Evolutionary conservation across 371 early-diverging fungal species (phyloP), one percentile per base, ranked within the genome.

Genomic region (Zychaea mexicana): DNA sequence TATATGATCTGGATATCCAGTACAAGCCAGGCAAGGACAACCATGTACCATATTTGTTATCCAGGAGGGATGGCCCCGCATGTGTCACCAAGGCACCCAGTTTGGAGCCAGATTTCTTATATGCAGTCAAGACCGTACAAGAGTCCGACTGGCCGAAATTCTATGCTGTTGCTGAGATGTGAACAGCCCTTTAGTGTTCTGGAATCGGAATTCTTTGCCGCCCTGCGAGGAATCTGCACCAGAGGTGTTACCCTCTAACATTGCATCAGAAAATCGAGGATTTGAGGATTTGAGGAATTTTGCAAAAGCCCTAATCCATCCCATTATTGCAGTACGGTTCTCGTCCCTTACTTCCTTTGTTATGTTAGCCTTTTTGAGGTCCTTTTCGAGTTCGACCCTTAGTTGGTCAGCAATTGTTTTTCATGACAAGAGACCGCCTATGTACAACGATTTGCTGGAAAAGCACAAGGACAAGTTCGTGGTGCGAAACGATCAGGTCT

Each of bases 1-100:
- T 61, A 3, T 70, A 62, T 47, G 60, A 61, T 15, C 66, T 73
- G 8, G 60, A 68, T 0, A 71, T 76, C 19, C 13, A 10, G 7
- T 75, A 77, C 57, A 73, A 70, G 31, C n/a, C 71, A 15, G 75
- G 75, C 15, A 61, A 61, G 21, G 65, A 65, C 0, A 74, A 77
- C 19, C 21, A 53, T 7, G 67, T 75, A 1, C 70, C 73, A 0
- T 72, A 78, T 65, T 55, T 65, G 0, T 59, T 73, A 1, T 74
- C 74, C 1, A 38, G 67, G 17, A 17, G 64, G 0, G 47, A 69
- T 8, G 62, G 45, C 32, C 53, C 27, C 9, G 12, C 9, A 1
- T 56, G 56, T 32, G 21, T 30, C 15, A 56, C 33, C 2, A 7
- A 1, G 31, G 38, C 2, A 21, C 10, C 49, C 6, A 15, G 13